Evolutionary conservation across 768 basidiomycete genomes (phyloP), one percentile per base, ranked within the genome.

Genomic region (Mycena vitilis): DNA sequence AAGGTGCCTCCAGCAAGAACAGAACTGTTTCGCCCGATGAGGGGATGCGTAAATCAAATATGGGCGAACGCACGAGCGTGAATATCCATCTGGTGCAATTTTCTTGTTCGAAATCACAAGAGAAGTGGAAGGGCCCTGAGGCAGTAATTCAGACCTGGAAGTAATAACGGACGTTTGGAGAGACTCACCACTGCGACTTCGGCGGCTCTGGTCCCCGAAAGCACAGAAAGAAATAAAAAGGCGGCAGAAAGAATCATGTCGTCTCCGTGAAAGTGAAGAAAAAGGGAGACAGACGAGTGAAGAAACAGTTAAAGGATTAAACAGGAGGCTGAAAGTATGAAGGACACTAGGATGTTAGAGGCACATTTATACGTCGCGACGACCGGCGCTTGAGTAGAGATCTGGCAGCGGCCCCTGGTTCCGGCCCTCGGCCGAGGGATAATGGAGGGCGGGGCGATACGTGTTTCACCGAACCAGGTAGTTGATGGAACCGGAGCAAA

Each of bases 31-130:
- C 9, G n/a, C n/a, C 5, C 36, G 2, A 11, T 53, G 18, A 54
- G 53, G 10, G 22, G 9, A 5, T 13, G 40, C 64, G 38, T 10
- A 65, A 49, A 47, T 44, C 40, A 15, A 40, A 11, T 4, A 15
- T 40, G 40, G 2, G 30, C 30, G 30, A 30, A 30, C 30, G 30
- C 30, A 30, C 30, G 30, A 30, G 15, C 64, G 48, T 0, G 51
- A 47, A 40, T 22, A 47, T 20, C 65, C 65, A 16, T 66, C 65
- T 10, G 65, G 65, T 2, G 58, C 20, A 16, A 66, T 48, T 16
- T 1, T 2, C 59, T 66, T 66, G 44, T 66, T 66, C 4, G 59
- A 20, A 3, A 65, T 16, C 18, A 44, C 48, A n/a, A 65, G 38
- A 44, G 12, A 10, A 15, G 56, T 25, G 12, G 9, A 2, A 5